phyloP scores from a whole-genome alignment of 257 asterid genomes.

The Solanum neorickii region DNA sequence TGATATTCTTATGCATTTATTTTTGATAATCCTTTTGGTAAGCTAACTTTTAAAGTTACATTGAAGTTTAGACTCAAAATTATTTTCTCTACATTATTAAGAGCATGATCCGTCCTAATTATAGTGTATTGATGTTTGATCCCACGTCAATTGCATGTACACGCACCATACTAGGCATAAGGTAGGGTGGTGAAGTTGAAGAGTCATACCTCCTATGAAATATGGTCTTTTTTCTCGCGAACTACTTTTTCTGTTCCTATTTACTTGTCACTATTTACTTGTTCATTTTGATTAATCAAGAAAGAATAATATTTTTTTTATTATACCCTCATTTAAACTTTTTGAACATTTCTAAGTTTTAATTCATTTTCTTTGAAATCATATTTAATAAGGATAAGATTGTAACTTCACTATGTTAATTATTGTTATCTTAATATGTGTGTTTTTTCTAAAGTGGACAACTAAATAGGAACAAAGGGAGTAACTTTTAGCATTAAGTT shows the following conservation, averaged over 20 bases:
- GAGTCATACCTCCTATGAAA: neutral
- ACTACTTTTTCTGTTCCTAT: rapidly evolving
- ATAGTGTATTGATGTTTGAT: neutral
- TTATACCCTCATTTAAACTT: too few species aligned
- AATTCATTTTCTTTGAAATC: too few species aligned
- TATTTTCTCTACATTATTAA: neutral
- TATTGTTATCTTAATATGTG: too few species aligned
- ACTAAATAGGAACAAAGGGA: too few species aligned
- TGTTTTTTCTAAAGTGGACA: too few species aligned
- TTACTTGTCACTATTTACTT: too few species aligned
- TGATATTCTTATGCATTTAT: neutral
- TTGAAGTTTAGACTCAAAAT: neutral
- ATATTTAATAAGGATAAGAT: too few species aligned
- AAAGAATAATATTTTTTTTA: too few species aligned
- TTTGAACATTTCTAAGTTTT: too few species aligned
- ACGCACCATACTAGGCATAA: neutral
- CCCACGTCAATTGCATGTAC: neutral
- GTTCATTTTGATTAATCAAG: too few species aligned
- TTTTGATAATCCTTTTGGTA: neutral
- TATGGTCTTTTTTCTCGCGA: rapidly evolving
- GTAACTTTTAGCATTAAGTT: neutral
- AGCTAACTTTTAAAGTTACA: neutral
- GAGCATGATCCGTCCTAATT: neutral
- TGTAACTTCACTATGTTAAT: too few species aligned
- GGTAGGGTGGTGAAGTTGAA: neutral